Conservation (phyloP, 371 early-diverging fungal species). For the Mucor velutinosus region DNA sequence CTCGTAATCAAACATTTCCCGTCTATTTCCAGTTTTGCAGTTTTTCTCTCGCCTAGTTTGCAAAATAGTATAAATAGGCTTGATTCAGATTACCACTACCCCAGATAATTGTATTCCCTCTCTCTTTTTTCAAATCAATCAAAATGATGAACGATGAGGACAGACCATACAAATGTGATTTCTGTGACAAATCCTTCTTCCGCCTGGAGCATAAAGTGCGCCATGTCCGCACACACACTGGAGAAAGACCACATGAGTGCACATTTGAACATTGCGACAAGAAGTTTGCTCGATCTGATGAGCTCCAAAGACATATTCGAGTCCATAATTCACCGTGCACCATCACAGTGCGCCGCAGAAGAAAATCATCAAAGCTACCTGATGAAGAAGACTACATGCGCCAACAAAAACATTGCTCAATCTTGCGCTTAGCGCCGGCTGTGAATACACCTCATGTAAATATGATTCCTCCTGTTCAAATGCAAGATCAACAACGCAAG, state of each 20-base stretch:
- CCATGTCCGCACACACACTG: conserved; percentile 88
- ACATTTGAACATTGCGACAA: conserved; percentile 72
- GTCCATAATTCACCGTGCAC: conserved; percentile 54
- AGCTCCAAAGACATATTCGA: conserved; percentile 77
- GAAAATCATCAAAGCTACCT: conserved; percentile 22
- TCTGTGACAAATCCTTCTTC: conserved; percentile 74
- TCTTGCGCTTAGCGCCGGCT: conserved; percentile 32
- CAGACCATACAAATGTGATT: conserved; percentile 72
- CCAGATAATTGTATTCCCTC: background rate
- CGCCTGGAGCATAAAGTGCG: conserved; percentile 81
- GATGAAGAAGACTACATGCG: conserved; percentile 44
- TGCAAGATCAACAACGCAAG: conserved; percentile 5
- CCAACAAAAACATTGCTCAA: conserved; percentile 48
- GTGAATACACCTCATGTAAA: background rate
- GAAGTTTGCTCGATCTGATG: conserved; percentile 86
- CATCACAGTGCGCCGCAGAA: conserved; percentile 14
- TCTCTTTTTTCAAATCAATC: background rate
- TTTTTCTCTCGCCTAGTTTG: background rate
- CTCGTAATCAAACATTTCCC: conserved; percentile 11
- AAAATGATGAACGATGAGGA: background rate
- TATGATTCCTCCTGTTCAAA: background rate
- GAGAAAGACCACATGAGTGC: conserved; percentile 85
- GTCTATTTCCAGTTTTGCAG: conserved; percentile 11
- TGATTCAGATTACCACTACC: background rate
- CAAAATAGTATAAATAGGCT: background rate